Percentiles rank a stretch among this genome's conserved stretches.
phyloP scores from a whole-genome alignment of 2,329 filamentous ascomycete species.

The Pestalotiopsis fici region DNA sequence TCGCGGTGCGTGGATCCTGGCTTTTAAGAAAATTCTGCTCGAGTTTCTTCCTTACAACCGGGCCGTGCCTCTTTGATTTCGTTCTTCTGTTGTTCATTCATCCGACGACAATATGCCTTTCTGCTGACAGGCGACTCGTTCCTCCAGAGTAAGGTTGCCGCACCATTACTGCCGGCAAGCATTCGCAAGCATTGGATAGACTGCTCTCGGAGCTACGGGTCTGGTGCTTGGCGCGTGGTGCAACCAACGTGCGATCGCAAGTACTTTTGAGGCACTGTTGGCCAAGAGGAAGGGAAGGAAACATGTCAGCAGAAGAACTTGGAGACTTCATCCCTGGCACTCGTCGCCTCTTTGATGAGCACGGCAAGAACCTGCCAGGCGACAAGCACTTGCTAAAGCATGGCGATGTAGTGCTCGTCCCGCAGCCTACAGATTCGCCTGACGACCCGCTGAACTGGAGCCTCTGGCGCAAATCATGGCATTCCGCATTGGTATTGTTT shows the following conservation, averaged over 20 bases:
- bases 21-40: not conserved
- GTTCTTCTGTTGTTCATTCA: not conserved
- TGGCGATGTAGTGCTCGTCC: slow-evolving; percentile 51
- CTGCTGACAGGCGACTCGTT: not conserved
- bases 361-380: not conserved
- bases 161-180: not conserved
- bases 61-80: not conserved
- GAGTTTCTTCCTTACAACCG: not conserved
- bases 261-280: too few relatives aligned
- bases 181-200: not conserved
- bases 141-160: not conserved
- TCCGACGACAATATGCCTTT: not conserved
- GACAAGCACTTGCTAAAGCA: slow-evolving; percentile 13
- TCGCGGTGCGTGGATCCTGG: not conserved
- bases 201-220: not conserved
- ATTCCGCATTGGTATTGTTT: slow-evolving; percentile 51
- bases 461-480: slow-evolving; percentile 47
- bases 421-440: slow-evolving; percentile 52
- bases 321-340: not conserved
- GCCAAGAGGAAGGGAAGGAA: too few relatives aligned
- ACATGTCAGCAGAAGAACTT: not conserved
- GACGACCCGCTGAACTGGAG: slow-evolving; percentile 57
- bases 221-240: not conserved
- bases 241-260: not conserved
- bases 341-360: slow-evolving; percentile 2